Conservation (phyloP, 768 basidiomycete species). For the Pulveroboletus sp. region DNA sequence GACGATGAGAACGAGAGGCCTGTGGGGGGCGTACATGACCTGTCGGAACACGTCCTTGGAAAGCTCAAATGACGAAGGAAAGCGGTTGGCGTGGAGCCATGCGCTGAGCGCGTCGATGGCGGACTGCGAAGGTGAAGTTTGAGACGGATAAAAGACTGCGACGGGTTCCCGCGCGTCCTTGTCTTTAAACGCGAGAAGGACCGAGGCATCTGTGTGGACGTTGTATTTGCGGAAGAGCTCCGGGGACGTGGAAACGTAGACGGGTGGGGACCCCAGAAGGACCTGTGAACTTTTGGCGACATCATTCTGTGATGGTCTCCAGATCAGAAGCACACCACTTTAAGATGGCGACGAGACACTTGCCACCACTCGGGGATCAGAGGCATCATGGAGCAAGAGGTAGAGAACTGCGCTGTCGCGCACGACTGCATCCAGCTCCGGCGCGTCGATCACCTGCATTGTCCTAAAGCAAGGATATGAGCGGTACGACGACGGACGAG, state of each 20-base stretch:
- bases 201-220: conserved; percentile 43
- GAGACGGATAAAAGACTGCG: conserved; percentile 33
- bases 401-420: conserved; percentile 27
- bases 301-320: conserved; percentile 33
- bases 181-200: conserved; percentile 65
- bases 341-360: neutral
- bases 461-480: conserved; percentile 7
- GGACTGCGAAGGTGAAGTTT: neutral
- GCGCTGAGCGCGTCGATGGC: conserved; percentile 23
- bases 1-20: conserved; percentile 76
- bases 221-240: conserved; percentile 32
- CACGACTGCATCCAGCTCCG: conserved; percentile 7
- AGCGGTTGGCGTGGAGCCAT: conserved; percentile 67
- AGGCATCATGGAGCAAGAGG: conserved; percentile 46
- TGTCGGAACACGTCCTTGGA: conserved; percentile 74
- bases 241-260: conserved; percentile 38
- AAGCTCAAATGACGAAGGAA: conserved; percentile 72
- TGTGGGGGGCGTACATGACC: conserved; percentile 77
- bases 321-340: no score
- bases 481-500: neutral
- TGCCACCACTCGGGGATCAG: conserved; percentile 33
- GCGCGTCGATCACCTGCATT: conserved; percentile 17
- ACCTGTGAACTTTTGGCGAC: conserved; percentile 54
- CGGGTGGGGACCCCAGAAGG: conserved; percentile 44
- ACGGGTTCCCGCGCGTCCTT: conserved; percentile 44